phyloP scores from a whole-genome alignment of 2,329 filamentous ascomycete genomes.

The Sporothrix schenckii region DNA sequence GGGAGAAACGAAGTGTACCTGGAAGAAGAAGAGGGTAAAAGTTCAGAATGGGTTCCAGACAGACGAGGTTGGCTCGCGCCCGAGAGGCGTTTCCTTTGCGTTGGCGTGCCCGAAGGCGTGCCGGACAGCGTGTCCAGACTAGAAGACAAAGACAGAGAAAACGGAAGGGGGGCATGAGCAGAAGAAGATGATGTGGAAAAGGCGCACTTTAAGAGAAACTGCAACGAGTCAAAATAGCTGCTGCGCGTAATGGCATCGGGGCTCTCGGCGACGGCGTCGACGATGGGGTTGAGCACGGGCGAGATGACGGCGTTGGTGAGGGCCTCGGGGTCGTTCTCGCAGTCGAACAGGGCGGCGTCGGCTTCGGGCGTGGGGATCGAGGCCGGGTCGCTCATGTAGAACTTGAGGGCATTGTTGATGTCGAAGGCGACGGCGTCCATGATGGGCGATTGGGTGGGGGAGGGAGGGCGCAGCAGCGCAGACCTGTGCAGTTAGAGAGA shows the following conservation, averaged over 20 bases:
- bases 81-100: background rate
- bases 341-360: slow-evolving; percentile 79
- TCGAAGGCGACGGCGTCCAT: slow-evolving; percentile 86
- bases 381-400: slow-evolving; percentile 91
- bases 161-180: slow-evolving; percentile 39
- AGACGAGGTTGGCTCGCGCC: slow-evolving; percentile 18
- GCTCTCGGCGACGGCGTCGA: slow-evolving; percentile 88
- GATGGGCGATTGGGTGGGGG: slow-evolving; percentile 39
- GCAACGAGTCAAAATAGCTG: slow-evolving; percentile 84
- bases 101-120: background rate
- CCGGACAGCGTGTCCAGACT: slow-evolving; percentile 14
- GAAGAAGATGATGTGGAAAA: slow-evolving; percentile 48
- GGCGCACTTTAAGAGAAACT: slow-evolving; percentile 94
- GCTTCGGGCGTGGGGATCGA: slow-evolving; percentile 85
- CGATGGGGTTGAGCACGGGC: slow-evolving; percentile 83
- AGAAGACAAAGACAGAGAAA: slow-evolving; percentile 34
- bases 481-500: slow-evolving; percentile 24
- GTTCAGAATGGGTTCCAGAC: slow-evolving; percentile 45
- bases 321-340: slow-evolving; percentile 86
- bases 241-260: slow-evolving; percentile 83
- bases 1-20: slow-evolving; percentile 83
- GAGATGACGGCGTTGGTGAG: slow-evolving; percentile 80
- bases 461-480: slow-evolving; percentile 28
- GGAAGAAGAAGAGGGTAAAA: slow-evolving; percentile 43
- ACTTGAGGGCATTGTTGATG: slow-evolving; percentile 93